Percentiles rank a stretch among this genome's conserved stretches.
These are phyloP conservation scores for Solanum hybrid DNA, from an alignment of 305 asterid species.

Conservation along the genomic window DNA sequence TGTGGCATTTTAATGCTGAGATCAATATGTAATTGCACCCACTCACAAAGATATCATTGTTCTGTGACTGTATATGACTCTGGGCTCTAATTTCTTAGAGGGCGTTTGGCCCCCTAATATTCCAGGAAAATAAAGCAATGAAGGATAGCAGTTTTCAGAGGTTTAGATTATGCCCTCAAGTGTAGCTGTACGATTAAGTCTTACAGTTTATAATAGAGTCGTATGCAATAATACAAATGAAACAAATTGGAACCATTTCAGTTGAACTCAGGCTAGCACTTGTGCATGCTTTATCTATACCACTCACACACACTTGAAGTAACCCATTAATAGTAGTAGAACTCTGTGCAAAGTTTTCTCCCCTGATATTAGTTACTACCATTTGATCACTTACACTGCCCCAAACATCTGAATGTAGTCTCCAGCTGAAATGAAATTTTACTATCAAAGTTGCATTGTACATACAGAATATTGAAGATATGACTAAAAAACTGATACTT, in stretches of 20 bases:
- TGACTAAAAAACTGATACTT: background rate
- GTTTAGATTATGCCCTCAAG: background rate
- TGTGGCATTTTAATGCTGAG: background rate
- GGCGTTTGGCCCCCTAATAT: background rate
- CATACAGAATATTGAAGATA: background rate
- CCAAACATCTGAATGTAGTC: background rate
- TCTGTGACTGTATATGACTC: background rate
- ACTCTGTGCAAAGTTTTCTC: slow-evolving; percentile 1
- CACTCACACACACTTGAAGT: background rate
- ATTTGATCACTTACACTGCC: background rate
- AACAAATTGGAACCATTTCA: background rate
- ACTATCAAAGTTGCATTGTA: background rate
- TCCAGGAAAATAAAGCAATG: background rate
- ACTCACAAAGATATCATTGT: background rate
- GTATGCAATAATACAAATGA: background rate
- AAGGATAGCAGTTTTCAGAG: background rate
- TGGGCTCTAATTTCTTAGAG: background rate
- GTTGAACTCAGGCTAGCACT: background rate
- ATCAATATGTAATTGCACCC: background rate
- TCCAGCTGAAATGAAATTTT: background rate
- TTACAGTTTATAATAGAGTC: background rate
- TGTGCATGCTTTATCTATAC: background rate
- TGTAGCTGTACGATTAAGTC: background rate
- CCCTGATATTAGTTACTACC: background rate
- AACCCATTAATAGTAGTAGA: background rate